Conservation (phyloP, 176 grass and related monocot genomes). For the Aegilops umbellulata region DNA sequence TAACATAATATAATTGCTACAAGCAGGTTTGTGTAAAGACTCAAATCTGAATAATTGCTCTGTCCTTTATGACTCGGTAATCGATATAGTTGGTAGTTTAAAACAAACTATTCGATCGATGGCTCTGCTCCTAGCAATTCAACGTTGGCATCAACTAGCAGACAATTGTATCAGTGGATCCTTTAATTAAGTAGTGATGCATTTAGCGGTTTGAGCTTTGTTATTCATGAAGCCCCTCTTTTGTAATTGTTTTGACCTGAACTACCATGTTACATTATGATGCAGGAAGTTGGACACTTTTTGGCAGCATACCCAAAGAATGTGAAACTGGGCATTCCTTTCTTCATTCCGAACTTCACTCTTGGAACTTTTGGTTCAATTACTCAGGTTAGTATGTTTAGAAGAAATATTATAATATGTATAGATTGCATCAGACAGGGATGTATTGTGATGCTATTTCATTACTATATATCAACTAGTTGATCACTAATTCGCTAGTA, state of each 20-base stretch:
- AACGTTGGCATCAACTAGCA: neutral
- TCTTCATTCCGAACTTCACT: conserved; percentile 94
- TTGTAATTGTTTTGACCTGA: conserved; percentile 11
- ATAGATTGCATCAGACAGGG: neutral
- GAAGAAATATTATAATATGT: conserved; percentile 17
- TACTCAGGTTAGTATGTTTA: conserved; percentile 63
- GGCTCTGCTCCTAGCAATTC: neutral
- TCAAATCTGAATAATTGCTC: neutral
- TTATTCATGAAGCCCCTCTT: neutral
- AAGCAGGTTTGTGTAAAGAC: neutral
- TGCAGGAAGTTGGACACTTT: conserved; percentile 94
- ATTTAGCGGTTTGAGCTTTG: neutral
- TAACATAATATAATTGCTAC: neutral
- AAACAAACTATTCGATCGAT: neutral
- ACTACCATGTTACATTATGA: neutral
- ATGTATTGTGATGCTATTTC: conserved; percentile 1
- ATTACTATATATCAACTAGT: conserved; percentile 10
- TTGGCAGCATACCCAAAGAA: conserved; percentile 86
- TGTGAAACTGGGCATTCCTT: conserved; percentile 89
- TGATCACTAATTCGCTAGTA: conserved; percentile 15
- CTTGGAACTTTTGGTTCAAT: conserved; percentile 94
- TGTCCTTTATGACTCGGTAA: neutral
- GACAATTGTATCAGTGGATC: neutral
- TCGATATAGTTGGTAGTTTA: neutral
- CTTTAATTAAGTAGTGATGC: neutral